A percentile compares a stretch with the other conserved stretches of the same genome.
phyloP scores from a whole-genome alignment of 2,329 filamentous ascomycete species.

The Xylaria sp. region DNA sequence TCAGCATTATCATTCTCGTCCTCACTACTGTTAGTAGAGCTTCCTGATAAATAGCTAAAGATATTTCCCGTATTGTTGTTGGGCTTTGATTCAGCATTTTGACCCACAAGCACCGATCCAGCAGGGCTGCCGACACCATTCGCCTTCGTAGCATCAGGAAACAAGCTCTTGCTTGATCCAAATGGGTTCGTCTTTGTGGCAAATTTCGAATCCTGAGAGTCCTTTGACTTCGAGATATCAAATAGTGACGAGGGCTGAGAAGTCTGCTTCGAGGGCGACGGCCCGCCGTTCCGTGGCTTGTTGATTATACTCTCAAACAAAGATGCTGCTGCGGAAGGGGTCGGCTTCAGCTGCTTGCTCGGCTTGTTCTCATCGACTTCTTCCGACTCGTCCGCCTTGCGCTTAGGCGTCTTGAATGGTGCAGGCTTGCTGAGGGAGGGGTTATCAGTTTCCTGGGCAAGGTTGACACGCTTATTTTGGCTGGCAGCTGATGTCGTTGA shows the following conservation, averaged over 20 bases:
- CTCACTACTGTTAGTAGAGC: conserved; percentile 65
- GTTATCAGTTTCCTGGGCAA: conserved; percentile 54
- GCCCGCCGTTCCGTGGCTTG: conserved; percentile 54
- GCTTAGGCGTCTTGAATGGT: conserved; percentile 59
- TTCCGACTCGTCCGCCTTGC: conserved; percentile 60
- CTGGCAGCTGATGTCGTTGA: conserved; percentile 52
- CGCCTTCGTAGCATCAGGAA: conserved; percentile 56
- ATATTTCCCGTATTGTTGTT: conserved; percentile 59
- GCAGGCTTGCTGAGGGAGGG: conserved; percentile 50
- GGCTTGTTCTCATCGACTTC: conserved; percentile 61
- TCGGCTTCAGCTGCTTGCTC: conserved; percentile 62
- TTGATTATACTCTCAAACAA: conserved; percentile 69
- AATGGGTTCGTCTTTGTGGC: conserved; percentile 47
- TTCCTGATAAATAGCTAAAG: conserved; percentile 70
- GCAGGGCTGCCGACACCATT: conserved; percentile 32
- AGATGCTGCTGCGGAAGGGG: conserved; percentile 65
- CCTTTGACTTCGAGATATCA: conserved; percentile 39
- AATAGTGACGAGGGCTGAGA: conserved; percentile 38
- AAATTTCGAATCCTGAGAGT: conserved; percentile 47
- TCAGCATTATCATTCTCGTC: conserved; percentile 58
- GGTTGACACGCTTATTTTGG: conserved; percentile 62
- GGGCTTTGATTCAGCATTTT: conserved; percentile 44
- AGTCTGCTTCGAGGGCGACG: conserved; percentile 44
- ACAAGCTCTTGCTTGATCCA: conserved; percentile 52
- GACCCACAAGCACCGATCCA: conserved; percentile 44